Evolutionary conservation across 2,329 filamentous ascomycete species (phyloP), one percentile per base, ranked within the genome.

Genomic region (Calonectria ilicicola): DNA sequence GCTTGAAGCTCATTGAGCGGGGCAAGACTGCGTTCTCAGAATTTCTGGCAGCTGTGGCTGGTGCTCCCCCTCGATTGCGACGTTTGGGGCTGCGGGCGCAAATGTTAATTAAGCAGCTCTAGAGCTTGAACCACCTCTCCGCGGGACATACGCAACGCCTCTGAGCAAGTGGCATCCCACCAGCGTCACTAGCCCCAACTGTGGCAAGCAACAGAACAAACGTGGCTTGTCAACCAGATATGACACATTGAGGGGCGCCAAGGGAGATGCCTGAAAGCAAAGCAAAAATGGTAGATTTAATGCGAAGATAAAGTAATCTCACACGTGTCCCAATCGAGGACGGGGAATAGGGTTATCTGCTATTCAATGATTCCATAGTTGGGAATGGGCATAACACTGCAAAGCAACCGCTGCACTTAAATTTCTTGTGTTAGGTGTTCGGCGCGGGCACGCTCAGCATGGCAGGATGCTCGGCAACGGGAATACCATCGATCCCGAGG

Each of bases 1-100:
- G 53, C 32, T 60, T 40, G 32, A 60, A 40, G 53, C 21, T 60
- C 32, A 40, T 12, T 17, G 32, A 60, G 53, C 32, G 53, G 53
- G 53, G 53, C 53, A 21, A 27, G 40, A 21, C 53, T 60, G 53
- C n/a, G 23, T 40, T 40, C 32, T 60, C 5, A 14, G 21, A 60
- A 40, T 40, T 60, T 40, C 21, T 66, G 32, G 60, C 56, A 65
- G 44, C n/a, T 65, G 63, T 65, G 63, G 63, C 63, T 65, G 32
- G 32, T 49, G 63, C 15, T 29, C 58, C 46, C n/a, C 42, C 29
- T 38, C 42, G 8, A 35, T 38, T 51, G 46, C 63, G 53, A 60
- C 35, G 53, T 38, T 65, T 35, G 29, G 27, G 21, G 62, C 42
- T 35, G 27, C 19, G n/a, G 53, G 53, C 35, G 53, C 53, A 40